Evolutionary conservation across 2,329 filamentous ascomycete species (phyloP), one percentile per base, ranked within the genome.

Genomic region (Fusarium nodosum): DNA sequence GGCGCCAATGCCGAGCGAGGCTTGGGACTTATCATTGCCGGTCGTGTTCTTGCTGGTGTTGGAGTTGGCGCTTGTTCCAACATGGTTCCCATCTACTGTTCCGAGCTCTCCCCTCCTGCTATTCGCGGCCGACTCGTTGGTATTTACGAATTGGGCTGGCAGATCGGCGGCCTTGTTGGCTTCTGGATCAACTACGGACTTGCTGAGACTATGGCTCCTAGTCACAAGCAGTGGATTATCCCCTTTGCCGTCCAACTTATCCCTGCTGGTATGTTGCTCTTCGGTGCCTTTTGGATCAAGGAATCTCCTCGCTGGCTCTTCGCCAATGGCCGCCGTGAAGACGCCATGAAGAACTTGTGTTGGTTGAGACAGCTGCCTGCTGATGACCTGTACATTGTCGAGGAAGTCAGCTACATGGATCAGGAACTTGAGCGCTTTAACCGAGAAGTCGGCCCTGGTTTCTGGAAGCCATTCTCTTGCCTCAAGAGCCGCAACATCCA

Each of bases 221-320:
- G 64, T 12, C 39, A 48, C 20, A 67, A 67, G 42, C 57, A 67
- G 11, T 91, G 89, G 89, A 79, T 88, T 38, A 85, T 91, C 28
- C 89, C 90, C 2, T 88, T 91, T 60, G 87, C 83, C 1, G 84
- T 92, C 2, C 90, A 92, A 78, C 83, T 92, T 4, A 89, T 92
- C 46, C 90, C 90, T 0, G 88, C 84, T 0, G 89, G 88, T 2
- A 72, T 91, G 3, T 82, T 92, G 18, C 82, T 90, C 28, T 60
- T 88, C 7, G 88, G 88, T 18, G 80, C 83, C 20, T 63, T 88
- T 44, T 88, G 86, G 79, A 85, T 91, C 64, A 84, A 83, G 24
- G 90, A 92, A 76, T 91, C 88, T 1, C 90, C 90, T 2, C 84
- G 90, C 56, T 93, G 90, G 90, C 84, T 93, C 18, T 90, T 92